Conservation (phyloP, 2,329 filamentous ascomycete genomes). For the Elsinoe perseae region DNA sequence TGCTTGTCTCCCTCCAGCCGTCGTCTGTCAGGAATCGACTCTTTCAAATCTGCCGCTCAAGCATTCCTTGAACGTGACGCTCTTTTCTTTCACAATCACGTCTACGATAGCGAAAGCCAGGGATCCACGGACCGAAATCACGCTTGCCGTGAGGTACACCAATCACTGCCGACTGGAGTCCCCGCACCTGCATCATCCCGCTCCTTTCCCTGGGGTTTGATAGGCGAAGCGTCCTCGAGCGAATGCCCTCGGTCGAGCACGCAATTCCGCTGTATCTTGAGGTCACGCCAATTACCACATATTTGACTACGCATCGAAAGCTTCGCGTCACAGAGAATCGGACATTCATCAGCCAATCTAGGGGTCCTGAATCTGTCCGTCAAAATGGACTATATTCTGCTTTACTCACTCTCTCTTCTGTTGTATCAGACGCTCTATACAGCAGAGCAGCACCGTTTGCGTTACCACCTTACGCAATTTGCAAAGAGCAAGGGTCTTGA, state of each 20-base stretch:
- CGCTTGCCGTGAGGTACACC: conserved; percentile 4
- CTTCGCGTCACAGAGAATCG: not conserved
- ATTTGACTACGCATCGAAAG: conserved; percentile 8
- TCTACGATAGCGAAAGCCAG: not conserved
- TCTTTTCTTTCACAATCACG: conserved; percentile 5
- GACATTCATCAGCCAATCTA: not conserved
- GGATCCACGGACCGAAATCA: not conserved
- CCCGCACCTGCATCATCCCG: conserved; percentile 13
- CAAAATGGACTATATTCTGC: conserved; percentile 21
- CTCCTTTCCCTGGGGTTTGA: not conserved
- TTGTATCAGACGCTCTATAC: conserved; percentile 19
- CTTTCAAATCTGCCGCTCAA: not conserved
- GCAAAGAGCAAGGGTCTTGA: conserved; percentile 19
- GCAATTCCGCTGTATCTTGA: conserved; percentile 14
- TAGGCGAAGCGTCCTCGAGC: conserved; percentile 2
- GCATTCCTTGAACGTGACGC: not conserved
- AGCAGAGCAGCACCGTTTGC: conserved; percentile 18
- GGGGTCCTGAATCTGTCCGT: conserved; percentile 6
- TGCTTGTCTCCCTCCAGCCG: not conserved
- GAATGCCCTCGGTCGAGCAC: conserved; percentile 12
- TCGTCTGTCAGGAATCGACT: not conserved
- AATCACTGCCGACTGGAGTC: conserved; percentile 12
- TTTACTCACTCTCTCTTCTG: conserved; percentile 22
- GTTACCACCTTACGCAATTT: conserved; percentile 17
- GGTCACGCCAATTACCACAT: conserved; percentile 14